Base-by-base conservation (phyloP, 2,329 filamentous ascomycete species). In the Alternaria rosae region DNA sequence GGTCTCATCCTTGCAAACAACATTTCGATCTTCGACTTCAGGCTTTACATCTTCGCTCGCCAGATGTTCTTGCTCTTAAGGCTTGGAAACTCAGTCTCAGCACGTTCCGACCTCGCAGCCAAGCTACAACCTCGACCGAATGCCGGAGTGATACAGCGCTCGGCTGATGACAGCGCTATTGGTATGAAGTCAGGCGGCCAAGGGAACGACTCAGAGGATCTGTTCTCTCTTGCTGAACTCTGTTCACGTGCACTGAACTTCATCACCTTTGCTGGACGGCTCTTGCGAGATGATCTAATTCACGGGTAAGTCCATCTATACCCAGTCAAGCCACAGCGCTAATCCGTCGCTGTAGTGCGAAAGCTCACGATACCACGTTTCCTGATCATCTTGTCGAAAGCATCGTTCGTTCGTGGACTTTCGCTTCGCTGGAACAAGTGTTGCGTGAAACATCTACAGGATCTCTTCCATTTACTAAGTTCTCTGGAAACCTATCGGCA, bases 11-110 rank as follows among this genome's bases (percentile, higher is more conserved):
- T 99, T 41, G 91, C 92, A 13, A 99, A 96, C 81, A 92, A 97
- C 68, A 96, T 99, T 35, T 99, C 95, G 0, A 85, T 97, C 3
- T 97, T 98, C 75, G 95, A 99, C 78, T 98, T 99, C 77, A 87
- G 92, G 52, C 92, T 91, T 70, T 99, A 99, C 77, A 89, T 99
- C 12, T 99, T 98, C 78, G 89, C 93, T 4, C 88, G 95, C 23
- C 94, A 99, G 72, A 88, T 97, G 65, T 87, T 91, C 3, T 81
- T 99, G 1, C 84, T 98, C 2, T 84, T 97, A 12, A 88, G 94
- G 5, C 85, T 97, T 1, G 93, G 92, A n/a, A 95, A 94, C 73
- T 80, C 80, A 42, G 74, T 78, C 13, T 79, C 78, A 9, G 75
- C 80, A n/a, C 76, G 79, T 57, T 71, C 79, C n/a, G 79, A 81